Evolutionary conservation across 768 basidiomycete species (phyloP), one percentile per base, ranked within the genome.

Genomic region (Tricholoma flavovirens): DNA sequence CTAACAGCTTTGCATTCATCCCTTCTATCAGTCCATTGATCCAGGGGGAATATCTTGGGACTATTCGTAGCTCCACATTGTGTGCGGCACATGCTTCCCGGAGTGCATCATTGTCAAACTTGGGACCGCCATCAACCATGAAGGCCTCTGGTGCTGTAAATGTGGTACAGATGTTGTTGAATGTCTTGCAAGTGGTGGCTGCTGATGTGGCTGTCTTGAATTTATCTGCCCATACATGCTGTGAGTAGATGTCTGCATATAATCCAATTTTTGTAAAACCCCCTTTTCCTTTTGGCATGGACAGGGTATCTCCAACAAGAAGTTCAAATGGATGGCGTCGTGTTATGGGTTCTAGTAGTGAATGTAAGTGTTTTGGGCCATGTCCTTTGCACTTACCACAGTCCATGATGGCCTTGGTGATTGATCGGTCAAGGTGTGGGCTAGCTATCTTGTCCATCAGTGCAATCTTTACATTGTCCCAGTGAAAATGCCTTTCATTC

Each of bases 271-370:
- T 72, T 11, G 62, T 60, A 52, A 58, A 70, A 26, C 24, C 0
- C 71, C 71, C 71, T 42, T 65, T 71, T 0, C 71, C 74, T 8
- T 35, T 60, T 0, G 70, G 73, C 24, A 26, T 26, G 5, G 24
- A 26, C 24, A 26, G 24, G 24, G 24, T 26, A 26, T 26, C 24
- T 26, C 24, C 24, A 26, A 26, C 24, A 26, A 26, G 24, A 26
- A 26, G 24, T 5, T 26, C 5, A 5, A 26, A 26, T 26, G 24
- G 24, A 5, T 26, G 24, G 24, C 24, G 5, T 26, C 55, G 75
- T 5, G 67, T 73, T 38, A 77, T 72, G 0, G 72, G 76, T 32
- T 74, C 60, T 11, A 75, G 61, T 0, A 77, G 67, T 0, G 71
- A 56, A 53, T 72, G 64, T 9, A 74, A 45, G 56, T 72, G 67